A percentile compares a stretch with the other conserved stretches of the same genome.
Evolutionary conservation across 2,329 filamentous ascomycete genomes (phyloP).

Genomic region (Sporothrix phasma): DNA sequence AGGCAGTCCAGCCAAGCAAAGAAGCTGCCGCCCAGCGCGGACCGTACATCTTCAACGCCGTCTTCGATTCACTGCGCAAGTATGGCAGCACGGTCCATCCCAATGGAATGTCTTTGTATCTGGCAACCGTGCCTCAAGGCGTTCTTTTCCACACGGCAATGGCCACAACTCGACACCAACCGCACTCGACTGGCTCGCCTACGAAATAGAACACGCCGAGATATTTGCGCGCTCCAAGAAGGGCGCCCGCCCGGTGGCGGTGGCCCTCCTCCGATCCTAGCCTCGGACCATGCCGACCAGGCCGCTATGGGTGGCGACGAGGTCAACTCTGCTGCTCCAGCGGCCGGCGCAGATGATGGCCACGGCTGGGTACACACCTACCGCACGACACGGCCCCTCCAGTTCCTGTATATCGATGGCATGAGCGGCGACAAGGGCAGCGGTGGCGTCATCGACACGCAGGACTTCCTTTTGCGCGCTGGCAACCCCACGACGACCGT

Average conservation of each 20-base stretch:
- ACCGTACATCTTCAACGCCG: slow-evolving; percentile 51
- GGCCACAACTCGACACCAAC: slow-evolving; percentile 35
- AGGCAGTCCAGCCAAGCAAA: slow-evolving; percentile 3
- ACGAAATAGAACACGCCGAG: slow-evolving; percentile 65
- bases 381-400: slow-evolving; percentile 44
- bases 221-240: slow-evolving; percentile 42
- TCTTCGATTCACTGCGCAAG: slow-evolving; percentile 38
- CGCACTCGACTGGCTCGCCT: slow-evolving; percentile 59
- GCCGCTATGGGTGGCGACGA: neutral
- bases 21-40: slow-evolving; percentile 14
- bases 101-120: slow-evolving; percentile 65
- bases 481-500: neutral
- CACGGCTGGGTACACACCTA: slow-evolving; percentile 59
- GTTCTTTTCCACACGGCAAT: slow-evolving; percentile 58
- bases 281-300: neutral
- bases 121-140: slow-evolving; percentile 52
- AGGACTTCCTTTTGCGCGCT: slow-evolving; percentile 46
- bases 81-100: slow-evolving; percentile 64
- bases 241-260: neutral
- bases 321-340: neutral
- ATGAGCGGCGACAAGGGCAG: slow-evolving; percentile 29
- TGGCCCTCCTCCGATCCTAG: neutral
- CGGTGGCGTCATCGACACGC: slow-evolving; percentile 58
- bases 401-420: slow-evolving; percentile 57
- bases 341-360: neutral